phyloP scores from a whole-genome alignment of 306 rosid species.

The Inga laurina region DNA sequence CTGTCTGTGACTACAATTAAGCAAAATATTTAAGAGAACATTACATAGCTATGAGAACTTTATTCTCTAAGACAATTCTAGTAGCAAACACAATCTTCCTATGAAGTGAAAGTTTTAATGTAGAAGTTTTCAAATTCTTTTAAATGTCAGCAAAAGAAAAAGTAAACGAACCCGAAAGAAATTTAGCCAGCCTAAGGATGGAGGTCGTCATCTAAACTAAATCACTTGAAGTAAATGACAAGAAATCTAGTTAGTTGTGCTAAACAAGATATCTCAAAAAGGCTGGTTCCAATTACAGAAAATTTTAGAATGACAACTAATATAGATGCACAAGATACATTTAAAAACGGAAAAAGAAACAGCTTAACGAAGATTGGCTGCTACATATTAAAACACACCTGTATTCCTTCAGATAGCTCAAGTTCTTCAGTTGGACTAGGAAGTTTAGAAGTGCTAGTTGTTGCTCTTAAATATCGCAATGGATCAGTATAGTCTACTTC shows the following conservation, averaged over 20 bases:
- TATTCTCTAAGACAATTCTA: constrained; percentile 16
- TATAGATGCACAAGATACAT: background rate
- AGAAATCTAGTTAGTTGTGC: background rate
- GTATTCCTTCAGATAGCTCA: constrained; percentile 87
- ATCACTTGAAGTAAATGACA: background rate
- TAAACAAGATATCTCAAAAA: background rate
- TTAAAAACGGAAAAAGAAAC: background rate
- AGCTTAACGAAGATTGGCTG: constrained; percentile 14
- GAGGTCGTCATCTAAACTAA: background rate
- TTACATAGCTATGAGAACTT: background rate
- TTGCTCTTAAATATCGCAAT: constrained; percentile 76
- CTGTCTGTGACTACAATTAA: constrained; percentile 1
- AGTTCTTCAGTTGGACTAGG: constrained; percentile 78
- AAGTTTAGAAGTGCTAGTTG: constrained; percentile 67
- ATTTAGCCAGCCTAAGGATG: background rate
- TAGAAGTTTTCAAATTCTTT: background rate
- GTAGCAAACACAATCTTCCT: background rate
- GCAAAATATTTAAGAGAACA: background rate
- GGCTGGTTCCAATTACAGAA: background rate
- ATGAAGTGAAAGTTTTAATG: background rate
- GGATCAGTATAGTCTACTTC: constrained; percentile 87
- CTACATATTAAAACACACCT: constrained; percentile 53
- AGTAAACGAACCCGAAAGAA: background rate
- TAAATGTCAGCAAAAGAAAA: background rate
- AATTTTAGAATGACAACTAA: background rate